Conservation (phyloP, 176 grass and related monocot species). For the Thinopyrum elongatum region DNA sequence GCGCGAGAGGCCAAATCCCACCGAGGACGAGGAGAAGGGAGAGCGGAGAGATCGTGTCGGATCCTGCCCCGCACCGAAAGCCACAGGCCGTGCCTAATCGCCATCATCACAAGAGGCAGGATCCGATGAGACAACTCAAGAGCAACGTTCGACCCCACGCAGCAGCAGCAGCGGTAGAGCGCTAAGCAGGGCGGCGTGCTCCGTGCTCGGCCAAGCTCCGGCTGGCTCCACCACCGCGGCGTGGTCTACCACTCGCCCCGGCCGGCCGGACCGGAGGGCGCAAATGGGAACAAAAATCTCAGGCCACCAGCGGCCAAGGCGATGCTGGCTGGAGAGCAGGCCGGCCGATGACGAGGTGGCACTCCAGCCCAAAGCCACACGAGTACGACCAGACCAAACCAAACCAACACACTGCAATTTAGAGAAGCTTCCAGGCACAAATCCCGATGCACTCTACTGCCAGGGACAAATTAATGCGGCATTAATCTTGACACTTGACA, state of each 20-base stretch:
- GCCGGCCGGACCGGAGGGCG: slow-evolving; percentile 11
- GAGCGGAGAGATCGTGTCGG: slow-evolving; percentile 23
- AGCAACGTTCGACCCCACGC: not conserved
- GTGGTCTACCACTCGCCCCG: not conserved
- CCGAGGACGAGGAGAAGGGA: not conserved
- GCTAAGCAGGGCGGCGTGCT: not conserved
- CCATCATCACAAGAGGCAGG: too few relatives aligned
- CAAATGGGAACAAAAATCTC: slow-evolving; percentile 25
- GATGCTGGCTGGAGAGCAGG: not conserved
- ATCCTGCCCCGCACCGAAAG: slow-evolving; percentile 45
- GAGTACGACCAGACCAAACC: not conserved
- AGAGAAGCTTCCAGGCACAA: not conserved
- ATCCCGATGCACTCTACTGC: not conserved
- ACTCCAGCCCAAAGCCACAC: not conserved
- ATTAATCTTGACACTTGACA: not conserved
- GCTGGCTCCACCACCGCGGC: slow-evolving; percentile 25
- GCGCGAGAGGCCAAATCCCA: not conserved
- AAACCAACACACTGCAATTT: not conserved
- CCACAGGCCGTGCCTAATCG: not conserved
- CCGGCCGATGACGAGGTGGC: not conserved
- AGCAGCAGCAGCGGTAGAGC: not conserved
- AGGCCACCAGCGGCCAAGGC: not conserved
- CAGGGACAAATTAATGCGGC: not conserved
- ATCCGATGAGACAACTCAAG: slow-evolving; percentile 30
- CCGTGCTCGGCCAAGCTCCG: not conserved